Evolutionary conservation across 208 protist genomes (phyloP), one percentile per base, ranked within the genome.

Genomic region (Trypanosoma cruzi): DNA sequence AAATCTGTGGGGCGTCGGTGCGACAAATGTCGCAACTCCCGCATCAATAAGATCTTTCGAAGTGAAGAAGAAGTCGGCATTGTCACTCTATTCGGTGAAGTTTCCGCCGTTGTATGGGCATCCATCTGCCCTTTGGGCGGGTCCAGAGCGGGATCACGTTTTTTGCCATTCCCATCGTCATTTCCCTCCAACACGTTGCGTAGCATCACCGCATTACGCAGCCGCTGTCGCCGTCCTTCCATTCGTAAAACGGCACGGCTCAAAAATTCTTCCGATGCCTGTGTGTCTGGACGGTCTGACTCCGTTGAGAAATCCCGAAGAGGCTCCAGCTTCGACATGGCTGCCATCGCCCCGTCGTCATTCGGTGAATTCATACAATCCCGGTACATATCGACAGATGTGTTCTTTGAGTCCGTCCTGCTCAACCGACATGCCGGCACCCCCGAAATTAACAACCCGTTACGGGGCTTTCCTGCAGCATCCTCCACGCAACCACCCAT

Each of bases 181-280:
- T 46, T 60, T 11, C 36, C 37, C 20, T 50, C 58, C 32, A 36
- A 34, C 22, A 13, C 4, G 34, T 14, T 29, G 58, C 13, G 37
- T 14, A 10, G n/a, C 44, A 46, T 53, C 36, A 69, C 64, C 13
- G 32, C 64, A 13, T 76, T 63, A 22, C 37, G 18, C 36, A 76
- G 20, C 24, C 71, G 4, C 63, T 57, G 50, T 49, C 54, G n/a
- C 20, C 71, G 61, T 49, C 36, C 60, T 37, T 56, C 53, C 40
- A 59, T 66, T 6, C 71, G 71, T 2, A 34, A 53, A 5, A 36
- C 44, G 6, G 59, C 57, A 0, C 29, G 44, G 4, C n/a, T 64
- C 8, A 57, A 37, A 42, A 67, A 54, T 2, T 40, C 56, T 20
- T 77, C 54, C 6, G 20, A 46, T n/a, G 18, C 13, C 36, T 4